Evolutionary conservation across 2,329 filamentous ascomycete species (phyloP), one percentile per base, ranked within the genome.

Genomic region (Talaromyces funiculosus): DNA sequence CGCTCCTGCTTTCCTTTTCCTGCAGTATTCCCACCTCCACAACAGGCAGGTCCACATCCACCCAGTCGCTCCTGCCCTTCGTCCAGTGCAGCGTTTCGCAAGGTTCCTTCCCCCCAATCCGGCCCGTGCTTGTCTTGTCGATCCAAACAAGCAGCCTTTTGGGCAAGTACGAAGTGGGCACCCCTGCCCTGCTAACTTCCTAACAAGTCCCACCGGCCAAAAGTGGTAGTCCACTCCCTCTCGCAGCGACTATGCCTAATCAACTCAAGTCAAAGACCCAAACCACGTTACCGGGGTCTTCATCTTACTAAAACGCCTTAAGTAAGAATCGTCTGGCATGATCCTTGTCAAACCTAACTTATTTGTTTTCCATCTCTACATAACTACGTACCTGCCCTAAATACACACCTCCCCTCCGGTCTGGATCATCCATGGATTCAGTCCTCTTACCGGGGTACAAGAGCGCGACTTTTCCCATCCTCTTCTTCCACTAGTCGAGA

Each of bases 91-190:
- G 4, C 12, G 5, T 45, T n/a, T 51, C 29, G 26, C 20, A 51
- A 54, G 51, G 51, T 40, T 53, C 57, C 33, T 47, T 53, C 35
- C 22, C 53, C 43, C 53, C 53, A 47, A 42, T 45, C 43, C 43
- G 45, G 60, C 55, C 60, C 60, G 60, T 61, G 60, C 60, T 61
- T 58, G 60, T 38, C 55, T 54, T 61, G 60, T 61, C 60, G 60
- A 61, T 61, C 60, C 60, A 57, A 53, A 61, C 60, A 54, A 49
- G 45, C 53, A 53, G 42, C 18, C 14, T 43, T n/a, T 43, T 53
- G 49, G 49, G 49, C 49, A 33, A 33, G 31, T 33, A n/a, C 42
- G 43, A 51, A 37, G 56, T 38, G 47, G 43, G 56, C 45, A 49
- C 40, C 40, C 22, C 29, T 47, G 45, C 57, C 35, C 22, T 29